phyloP scores from a whole-genome alignment of 2,329 filamentous ascomycete species.

The Fusarium agapanthi region DNA sequence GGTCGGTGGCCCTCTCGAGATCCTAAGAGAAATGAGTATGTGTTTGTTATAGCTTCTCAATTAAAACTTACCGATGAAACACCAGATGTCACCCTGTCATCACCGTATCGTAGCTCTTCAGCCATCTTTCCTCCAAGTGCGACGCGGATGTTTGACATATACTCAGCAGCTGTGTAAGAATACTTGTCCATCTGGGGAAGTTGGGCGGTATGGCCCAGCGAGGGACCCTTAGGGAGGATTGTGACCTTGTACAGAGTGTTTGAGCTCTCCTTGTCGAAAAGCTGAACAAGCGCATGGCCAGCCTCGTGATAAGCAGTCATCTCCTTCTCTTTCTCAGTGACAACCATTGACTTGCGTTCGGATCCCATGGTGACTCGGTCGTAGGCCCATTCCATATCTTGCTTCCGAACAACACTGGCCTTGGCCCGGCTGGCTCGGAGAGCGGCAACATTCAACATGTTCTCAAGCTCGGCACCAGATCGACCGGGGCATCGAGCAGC shows the following conservation, averaged over 20 bases:
- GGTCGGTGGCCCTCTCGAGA: slow-evolving; percentile 80
- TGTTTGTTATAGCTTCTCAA: not conserved
- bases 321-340: slow-evolving; percentile 92
- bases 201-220: slow-evolving; percentile 86
- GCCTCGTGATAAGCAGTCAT: slow-evolving; percentile 98
- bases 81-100: slow-evolving; percentile 91
- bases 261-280: slow-evolving; percentile 77
- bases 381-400: slow-evolving; percentile 96
- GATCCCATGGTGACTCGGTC: slow-evolving; percentile 98
- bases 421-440: slow-evolving; percentile 93
- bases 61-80: slow-evolving; percentile 73
- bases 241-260: slow-evolving; percentile 95
- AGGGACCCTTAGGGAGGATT: slow-evolving; percentile 88
- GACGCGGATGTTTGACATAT: slow-evolving; percentile 81
- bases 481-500: slow-evolving; percentile 90
- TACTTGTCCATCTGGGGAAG: slow-evolving; percentile 94
- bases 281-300: slow-evolving; percentile 88
- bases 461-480: slow-evolving; percentile 95
- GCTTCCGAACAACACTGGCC: slow-evolving; percentile 75
- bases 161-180: slow-evolving; percentile 85
- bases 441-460: slow-evolving; percentile 95
- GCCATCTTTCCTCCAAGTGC: slow-evolving; percentile 87
- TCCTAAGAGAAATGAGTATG: slow-evolving; percentile 65
- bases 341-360: slow-evolving; percentile 87
- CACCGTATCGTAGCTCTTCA: slow-evolving; percentile 90